phyloP scores from a whole-genome alignment of 345 rosid species.

The Triadica sebifera region DNA sequence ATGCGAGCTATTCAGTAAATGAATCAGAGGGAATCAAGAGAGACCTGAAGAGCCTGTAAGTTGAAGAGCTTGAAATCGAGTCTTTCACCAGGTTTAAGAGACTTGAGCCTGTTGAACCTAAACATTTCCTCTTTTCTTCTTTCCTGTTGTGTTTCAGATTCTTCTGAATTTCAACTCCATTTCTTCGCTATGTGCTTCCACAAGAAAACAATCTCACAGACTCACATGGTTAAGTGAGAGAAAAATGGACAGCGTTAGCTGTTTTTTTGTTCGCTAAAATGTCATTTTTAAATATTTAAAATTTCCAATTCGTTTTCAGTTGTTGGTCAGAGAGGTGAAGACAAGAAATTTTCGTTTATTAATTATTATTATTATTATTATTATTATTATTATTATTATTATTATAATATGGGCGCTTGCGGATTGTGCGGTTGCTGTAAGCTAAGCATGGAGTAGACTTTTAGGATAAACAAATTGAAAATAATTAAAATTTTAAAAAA shows the following conservation, averaged over 20 bases:
- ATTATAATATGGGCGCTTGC: no score
- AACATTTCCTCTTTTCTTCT: slow-evolving; percentile 35
- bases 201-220: background rate
- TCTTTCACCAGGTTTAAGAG: slow-evolving; percentile 42
- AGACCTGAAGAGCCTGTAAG: slow-evolving; percentile 55
- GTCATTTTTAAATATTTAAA: background rate
- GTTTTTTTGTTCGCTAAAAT: background rate
- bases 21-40: background rate
- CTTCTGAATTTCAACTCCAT: background rate
- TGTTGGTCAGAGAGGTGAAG: no score
- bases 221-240: background rate
- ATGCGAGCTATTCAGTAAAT: background rate
- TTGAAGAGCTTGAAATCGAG: slow-evolving; percentile 51
- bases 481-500: no score
- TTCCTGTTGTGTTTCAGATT: background rate
- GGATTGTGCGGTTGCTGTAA: no score
- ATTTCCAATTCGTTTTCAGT: no score
- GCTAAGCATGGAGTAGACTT: no score
- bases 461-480: no score
- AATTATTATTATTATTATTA: no score
- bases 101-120: slow-evolving; percentile 45
- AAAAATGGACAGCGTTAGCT: no score
- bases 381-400: no score
- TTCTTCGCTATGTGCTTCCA: background rate
- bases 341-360: no score